Evolutionary conservation across 192 early-diverging fungal species (phyloP).

Genomic region (Thoreauomyces humboldtii): DNA sequence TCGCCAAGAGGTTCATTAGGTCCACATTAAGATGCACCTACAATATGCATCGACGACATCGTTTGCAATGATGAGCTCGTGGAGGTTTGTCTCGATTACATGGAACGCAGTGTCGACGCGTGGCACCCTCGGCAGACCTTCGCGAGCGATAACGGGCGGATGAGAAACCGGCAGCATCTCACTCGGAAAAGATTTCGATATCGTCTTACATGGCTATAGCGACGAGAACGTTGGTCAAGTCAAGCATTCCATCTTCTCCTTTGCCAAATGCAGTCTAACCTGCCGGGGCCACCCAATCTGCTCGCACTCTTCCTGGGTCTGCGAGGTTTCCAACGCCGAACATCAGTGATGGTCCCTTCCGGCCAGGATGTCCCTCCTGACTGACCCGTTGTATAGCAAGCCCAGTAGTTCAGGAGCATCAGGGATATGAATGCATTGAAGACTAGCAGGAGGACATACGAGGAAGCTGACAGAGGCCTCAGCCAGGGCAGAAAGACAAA

Average conservation of each 20-base stretch:
- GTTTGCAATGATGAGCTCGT: conserved; percentile 20
- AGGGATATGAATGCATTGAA: background rate
- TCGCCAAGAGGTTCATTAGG: too few relatives aligned
- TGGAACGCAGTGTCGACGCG: background rate
- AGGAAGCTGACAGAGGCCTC: conserved; percentile 5
- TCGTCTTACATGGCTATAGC: too few relatives aligned
- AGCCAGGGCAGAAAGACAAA: conserved; percentile 29
- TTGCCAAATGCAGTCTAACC: background rate
- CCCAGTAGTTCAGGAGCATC: conserved; percentile 5
- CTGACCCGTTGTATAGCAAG: background rate
- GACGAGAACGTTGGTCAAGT: too few relatives aligned
- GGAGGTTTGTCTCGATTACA: conserved; percentile 17
- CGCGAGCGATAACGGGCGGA: conserved; percentile 1
- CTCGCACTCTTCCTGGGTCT: background rate
- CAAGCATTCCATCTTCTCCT: too few relatives aligned
- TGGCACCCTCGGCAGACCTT: background rate
- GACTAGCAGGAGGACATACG: conserved; percentile 6
- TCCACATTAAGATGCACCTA: background rate
- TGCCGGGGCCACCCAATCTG: background rate
- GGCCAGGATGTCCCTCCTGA: too few relatives aligned
- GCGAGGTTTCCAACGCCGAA: too few relatives aligned
- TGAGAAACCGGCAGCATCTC: background rate
- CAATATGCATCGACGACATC: conserved; percentile 16
- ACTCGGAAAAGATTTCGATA: background rate
- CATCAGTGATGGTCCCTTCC: too few relatives aligned